Conservation (phyloP, 495 filamentous ascomycete genomes). For the Lineolata rhizophorae region DNA sequence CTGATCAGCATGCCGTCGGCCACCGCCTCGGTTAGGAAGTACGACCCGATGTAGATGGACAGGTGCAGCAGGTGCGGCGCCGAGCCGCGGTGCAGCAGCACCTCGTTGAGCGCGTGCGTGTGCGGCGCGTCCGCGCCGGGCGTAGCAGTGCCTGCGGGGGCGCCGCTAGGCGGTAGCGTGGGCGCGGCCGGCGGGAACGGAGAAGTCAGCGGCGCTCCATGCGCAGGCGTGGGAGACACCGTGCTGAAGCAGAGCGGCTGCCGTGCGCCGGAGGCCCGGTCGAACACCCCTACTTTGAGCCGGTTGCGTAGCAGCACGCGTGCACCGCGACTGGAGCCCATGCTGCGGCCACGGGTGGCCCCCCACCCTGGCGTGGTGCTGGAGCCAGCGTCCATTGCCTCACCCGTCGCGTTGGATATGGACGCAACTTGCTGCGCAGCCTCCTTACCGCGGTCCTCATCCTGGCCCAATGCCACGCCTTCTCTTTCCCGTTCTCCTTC, state of each 20-base stretch:
- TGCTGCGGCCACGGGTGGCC: constrained; percentile 52
- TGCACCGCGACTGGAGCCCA: constrained; percentile 50
- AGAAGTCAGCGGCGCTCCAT: no score
- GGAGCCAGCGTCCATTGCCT: no score
- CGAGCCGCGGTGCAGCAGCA: constrained; percentile 76
- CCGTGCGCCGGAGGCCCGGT: no score
- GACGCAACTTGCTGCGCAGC: no score
- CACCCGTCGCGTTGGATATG: no score
- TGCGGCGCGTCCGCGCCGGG: no score
- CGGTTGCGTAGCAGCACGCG: constrained; percentile 72
- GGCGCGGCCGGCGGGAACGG: constrained; percentile 6
- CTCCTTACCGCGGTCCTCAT: no score
- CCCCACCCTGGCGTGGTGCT: constrained; percentile 36
- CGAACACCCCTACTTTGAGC: constrained; percentile 60
- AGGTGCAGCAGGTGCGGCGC: constrained; percentile 80
- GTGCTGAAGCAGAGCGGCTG: constrained; percentile 29
- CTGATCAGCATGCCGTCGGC: constrained; percentile 88
- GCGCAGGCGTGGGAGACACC: constrained; percentile 14
- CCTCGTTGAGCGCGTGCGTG: constrained; percentile 84
- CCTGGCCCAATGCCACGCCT: no score
- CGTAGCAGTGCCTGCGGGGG: no score
- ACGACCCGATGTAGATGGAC: constrained; percentile 56
- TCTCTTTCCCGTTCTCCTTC: no score
- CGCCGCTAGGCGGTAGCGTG: no score
- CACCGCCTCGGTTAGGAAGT: constrained; percentile 71